Percentiles rank a stretch among this genome's conserved stretches.
These are phyloP conservation scores for Hypoxylon sp. DNA, from an alignment of 2,329 filamentous ascomycete species.

Conservation along the genomic window DNA sequence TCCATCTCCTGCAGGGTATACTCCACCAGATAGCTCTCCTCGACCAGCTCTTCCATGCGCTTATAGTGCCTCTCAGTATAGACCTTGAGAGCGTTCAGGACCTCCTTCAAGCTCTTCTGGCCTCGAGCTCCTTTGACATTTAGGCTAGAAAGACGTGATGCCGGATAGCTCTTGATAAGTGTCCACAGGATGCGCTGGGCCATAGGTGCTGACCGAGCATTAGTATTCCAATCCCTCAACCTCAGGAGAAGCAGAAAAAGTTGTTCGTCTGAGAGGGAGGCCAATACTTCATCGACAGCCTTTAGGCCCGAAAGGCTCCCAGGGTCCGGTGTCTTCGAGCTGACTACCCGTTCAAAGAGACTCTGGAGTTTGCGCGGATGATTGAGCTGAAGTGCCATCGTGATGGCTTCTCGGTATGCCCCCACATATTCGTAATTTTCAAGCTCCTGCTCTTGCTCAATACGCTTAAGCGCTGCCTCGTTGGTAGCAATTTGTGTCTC, in stretches of 20 bases:
- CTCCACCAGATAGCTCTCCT: slow-evolving; percentile 94
- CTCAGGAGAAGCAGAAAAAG: slow-evolving; percentile 85
- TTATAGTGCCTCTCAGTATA: slow-evolving; percentile 96
- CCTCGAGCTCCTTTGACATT: slow-evolving; percentile 71
- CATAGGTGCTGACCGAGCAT: slow-evolving; percentile 86
- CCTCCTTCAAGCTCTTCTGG: slow-evolving; percentile 81
- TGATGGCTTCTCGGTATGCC: slow-evolving; percentile 93
- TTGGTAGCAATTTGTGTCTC: slow-evolving; percentile 82
- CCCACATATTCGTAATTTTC: slow-evolving; percentile 92
- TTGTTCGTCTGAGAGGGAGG: slow-evolving; percentile 85
- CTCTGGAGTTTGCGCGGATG: slow-evolving; percentile 89
- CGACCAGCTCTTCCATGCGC: slow-evolving; percentile 87
- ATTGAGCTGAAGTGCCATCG: slow-evolving; percentile 91
- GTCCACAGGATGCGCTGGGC: slow-evolving; percentile 88
- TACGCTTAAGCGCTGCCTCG: slow-evolving; percentile 80
- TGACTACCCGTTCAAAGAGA: slow-evolving; percentile 86
- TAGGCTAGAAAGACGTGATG: slow-evolving; percentile 80
- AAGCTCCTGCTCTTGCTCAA: slow-evolving; percentile 94
- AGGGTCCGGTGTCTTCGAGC: slow-evolving; percentile 70
- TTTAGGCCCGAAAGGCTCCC: slow-evolving; percentile 75
- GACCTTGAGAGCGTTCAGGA: slow-evolving; percentile 86
- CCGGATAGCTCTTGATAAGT: slow-evolving; percentile 84
- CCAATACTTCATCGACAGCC: slow-evolving; percentile 87
- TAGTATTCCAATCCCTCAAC: slow-evolving; percentile 97
- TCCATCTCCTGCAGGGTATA: slow-evolving; percentile 97